These are phyloP conservation scores for Sanchytrium tribonematis DNA, from an alignment of 371 early-diverging fungal species.

Conservation along the genomic window DNA sequence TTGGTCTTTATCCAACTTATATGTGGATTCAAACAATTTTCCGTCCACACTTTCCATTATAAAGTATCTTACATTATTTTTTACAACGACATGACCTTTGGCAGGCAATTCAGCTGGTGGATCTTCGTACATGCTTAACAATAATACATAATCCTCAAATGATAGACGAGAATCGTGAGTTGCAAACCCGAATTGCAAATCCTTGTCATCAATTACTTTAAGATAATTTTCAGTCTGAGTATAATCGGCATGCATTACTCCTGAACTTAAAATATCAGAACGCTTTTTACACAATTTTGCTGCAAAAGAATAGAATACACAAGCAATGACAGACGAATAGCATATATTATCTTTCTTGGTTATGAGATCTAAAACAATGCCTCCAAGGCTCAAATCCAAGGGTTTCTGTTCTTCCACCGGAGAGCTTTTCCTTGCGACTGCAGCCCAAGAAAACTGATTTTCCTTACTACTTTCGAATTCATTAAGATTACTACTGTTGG, in stretches of 20 bases:
- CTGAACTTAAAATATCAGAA: too few relatives aligned
- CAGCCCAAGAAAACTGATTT: background rate
- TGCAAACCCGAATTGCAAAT: background rate
- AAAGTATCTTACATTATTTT: background rate
- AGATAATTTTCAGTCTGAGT: background rate
- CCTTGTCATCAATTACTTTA: background rate
- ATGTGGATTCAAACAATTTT: background rate
- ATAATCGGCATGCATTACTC: too few relatives aligned
- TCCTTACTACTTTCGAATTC: background rate
- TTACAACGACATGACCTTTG: background rate
- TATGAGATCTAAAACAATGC: background rate
- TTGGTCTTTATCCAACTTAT: background rate
- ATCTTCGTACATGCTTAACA: background rate
- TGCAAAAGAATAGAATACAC: background rate
- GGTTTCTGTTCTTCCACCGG: background rate
- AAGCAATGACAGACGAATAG: background rate
- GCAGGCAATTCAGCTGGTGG: background rate
- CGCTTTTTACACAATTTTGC: background rate
- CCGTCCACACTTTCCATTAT: background rate
- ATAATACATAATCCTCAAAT: background rate
- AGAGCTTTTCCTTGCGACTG: background rate
- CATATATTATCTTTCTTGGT: background rate
- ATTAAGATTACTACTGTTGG: background rate
- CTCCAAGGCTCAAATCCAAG: background rate
- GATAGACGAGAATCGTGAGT: background rate